phyloP scores from a whole-genome alignment of 2,329 filamentous ascomycete genomes.

The Dothideomycetes sp. region DNA sequence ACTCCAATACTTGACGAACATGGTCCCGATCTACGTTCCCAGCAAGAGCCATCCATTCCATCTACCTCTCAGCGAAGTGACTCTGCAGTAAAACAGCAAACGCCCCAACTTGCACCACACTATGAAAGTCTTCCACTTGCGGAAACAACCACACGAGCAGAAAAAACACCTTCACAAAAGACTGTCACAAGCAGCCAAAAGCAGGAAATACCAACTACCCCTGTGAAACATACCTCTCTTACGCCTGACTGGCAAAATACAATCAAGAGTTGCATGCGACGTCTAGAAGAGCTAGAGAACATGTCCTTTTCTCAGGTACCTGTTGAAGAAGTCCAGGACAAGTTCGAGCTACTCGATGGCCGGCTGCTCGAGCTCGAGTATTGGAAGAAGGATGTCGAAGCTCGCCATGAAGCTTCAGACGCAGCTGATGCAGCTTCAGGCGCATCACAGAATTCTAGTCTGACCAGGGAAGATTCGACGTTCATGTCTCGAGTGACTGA shows the following conservation, averaged over 20 bases:
- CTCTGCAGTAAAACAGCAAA: background rate
- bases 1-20: background rate
- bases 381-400: conserved; percentile 26
- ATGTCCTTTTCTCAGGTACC: conserved; percentile 56
- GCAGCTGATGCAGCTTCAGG: conserved; percentile 27
- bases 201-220: conserved; percentile 4
- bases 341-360: conserved; percentile 56
- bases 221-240: background rate
- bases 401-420: conserved; percentile 14
- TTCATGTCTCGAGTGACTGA: conserved; percentile 32
- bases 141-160: too few species aligned
- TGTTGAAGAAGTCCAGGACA: conserved; percentile 62
- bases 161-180: background rate
- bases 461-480: conserved; percentile 22
- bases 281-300: conserved; percentile 61
- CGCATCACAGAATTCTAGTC: conserved; percentile 29
- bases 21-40: conserved; percentile 1
- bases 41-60: too few species aligned
- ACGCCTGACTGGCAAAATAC: conserved; percentile 40
- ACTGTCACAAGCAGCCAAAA: background rate
- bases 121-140: too few species aligned
- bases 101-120: background rate
- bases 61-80: background rate
- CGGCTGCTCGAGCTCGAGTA: conserved; percentile 62
- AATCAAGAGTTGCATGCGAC: conserved; percentile 38